These are phyloP conservation scores for Escovopsis weberi DNA, from an alignment of 2,329 filamentous ascomycete species.

Conservation along the genomic window DNA sequence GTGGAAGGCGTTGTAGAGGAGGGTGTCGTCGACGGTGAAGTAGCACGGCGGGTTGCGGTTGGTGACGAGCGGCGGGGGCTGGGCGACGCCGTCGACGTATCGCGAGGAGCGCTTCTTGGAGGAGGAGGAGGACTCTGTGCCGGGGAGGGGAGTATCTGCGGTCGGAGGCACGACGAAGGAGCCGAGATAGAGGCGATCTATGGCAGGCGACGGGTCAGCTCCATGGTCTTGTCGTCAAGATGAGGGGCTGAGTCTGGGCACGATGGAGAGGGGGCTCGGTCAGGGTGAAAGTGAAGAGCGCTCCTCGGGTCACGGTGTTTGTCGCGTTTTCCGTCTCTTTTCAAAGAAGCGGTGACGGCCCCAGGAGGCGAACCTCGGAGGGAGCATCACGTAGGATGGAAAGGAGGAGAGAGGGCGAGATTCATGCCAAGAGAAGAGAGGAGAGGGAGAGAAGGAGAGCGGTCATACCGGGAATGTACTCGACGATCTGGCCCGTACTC, in stretches of 20 bases:
- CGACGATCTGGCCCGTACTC: constrained; percentile 77
- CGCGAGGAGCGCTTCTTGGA: constrained; percentile 36
- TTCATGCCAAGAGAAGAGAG: too few species aligned
- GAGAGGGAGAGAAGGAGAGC: not conserved
- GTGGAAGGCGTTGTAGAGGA: constrained; percentile 97
- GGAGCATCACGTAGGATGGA: not conserved
- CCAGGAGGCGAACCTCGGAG: not conserved
- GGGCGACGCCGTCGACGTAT: constrained; percentile 41
- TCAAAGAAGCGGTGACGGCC: too few species aligned
- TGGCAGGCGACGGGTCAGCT: constrained; percentile 8
- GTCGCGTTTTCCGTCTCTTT: not conserved
- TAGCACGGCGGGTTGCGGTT: constrained; percentile 57
- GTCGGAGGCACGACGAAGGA: constrained; percentile 76
- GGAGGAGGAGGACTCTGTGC: constrained; percentile 50
- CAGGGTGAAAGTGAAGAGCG: not conserved
- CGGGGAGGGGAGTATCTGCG: constrained; percentile 67
- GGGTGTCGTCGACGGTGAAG: constrained; percentile 83
- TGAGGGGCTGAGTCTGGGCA: not conserved
- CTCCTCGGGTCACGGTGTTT: not conserved
- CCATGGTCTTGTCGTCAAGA: not conserved
- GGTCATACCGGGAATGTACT: constrained; percentile 80
- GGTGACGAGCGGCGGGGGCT: constrained; percentile 12
- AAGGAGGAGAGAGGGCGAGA: not conserved
- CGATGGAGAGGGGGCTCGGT: too few species aligned
- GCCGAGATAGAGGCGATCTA: constrained; percentile 89